Conservation (phyloP, 2,329 filamentous ascomycete genomes). For the Tolypocladium inflatum region DNA sequence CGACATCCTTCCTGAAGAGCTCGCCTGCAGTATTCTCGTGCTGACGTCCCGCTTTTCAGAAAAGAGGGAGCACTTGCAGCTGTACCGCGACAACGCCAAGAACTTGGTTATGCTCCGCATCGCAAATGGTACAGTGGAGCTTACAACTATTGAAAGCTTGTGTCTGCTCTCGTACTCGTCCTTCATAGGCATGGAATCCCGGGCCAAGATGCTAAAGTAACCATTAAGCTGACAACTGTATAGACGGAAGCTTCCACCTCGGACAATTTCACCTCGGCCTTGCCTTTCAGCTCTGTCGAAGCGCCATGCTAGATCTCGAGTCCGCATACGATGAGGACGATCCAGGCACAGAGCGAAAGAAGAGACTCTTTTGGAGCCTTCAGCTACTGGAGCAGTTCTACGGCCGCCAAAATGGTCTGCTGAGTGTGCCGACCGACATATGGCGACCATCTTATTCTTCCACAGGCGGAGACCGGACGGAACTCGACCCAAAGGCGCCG, state of each 20-base stretch:
- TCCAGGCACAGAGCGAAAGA: constrained; percentile 31
- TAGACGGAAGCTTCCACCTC: constrained; percentile 37
- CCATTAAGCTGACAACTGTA: constrained; percentile 1
- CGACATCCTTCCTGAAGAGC: constrained; percentile 25
- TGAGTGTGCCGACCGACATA: constrained; percentile 30
- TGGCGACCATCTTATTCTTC: constrained; percentile 26
- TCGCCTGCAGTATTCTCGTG: constrained; percentile 30
- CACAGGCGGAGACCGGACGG: constrained; percentile 8
- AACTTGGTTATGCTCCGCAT: constrained; percentile 37
- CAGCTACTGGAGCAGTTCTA: constrained; percentile 40
- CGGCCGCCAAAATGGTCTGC: constrained; percentile 33
- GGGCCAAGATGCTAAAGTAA: neutral
- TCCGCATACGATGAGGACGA: constrained; percentile 26
- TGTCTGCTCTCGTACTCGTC: constrained; percentile 39
- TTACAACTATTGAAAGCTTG: constrained; percentile 39
- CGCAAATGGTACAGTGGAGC: constrained; percentile 38
- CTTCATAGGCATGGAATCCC: constrained; percentile 31
- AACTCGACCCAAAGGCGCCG: constrained; percentile 24
- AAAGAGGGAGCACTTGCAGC: constrained; percentile 19
- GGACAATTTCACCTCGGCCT: constrained; percentile 41
- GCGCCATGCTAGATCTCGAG: constrained; percentile 36
- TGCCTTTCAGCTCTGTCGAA: constrained; percentile 38
- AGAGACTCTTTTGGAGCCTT: constrained; percentile 40
- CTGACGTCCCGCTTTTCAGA: constrained; percentile 29
- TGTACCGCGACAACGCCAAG: constrained; percentile 29